These are phyloP conservation scores for Diaporthe citrichinensis DNA, from an alignment of 2,329 filamentous ascomycete genomes.

Conservation along the genomic window DNA sequence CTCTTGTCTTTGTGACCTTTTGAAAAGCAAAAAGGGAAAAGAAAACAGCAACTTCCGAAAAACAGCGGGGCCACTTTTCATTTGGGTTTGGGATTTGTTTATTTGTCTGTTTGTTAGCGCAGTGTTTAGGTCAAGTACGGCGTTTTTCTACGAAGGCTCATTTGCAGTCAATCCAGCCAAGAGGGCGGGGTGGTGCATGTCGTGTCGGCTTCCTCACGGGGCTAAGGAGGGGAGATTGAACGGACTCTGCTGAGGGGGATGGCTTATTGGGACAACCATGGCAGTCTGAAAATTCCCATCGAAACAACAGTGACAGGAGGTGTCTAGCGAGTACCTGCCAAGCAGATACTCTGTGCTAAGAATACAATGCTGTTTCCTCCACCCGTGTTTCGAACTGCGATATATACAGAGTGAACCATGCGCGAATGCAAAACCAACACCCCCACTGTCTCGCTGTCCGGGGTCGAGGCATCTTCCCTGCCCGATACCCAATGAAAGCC, in stretches of 20 bases:
- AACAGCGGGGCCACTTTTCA: background rate
- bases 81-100: background rate
- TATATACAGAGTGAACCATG: background rate
- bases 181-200: background rate
- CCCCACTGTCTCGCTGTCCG: background rate
- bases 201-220: background rate
- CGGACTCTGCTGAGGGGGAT: background rate
- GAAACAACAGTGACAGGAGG: background rate
- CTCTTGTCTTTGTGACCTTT: background rate
- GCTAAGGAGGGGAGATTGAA: background rate
- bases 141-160: conserved; percentile 20
- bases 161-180: background rate
- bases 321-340: background rate
- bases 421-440: background rate
- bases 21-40: background rate
- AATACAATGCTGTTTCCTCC: conserved; percentile 19
- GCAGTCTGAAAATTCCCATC: background rate
- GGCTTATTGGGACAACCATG: background rate
- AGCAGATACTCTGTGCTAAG: conserved; percentile 15
- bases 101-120: background rate
- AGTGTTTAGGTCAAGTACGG: conserved; percentile 12
- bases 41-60: background rate
- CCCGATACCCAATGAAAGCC: background rate
- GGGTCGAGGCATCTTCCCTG: conserved; percentile 1
- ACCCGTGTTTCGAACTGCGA: conserved; percentile 11